These are phyloP conservation scores for Daldinia bambusicola DNA, from an alignment of 495 filamentous ascomycete genomes.

Conservation along the genomic window DNA sequence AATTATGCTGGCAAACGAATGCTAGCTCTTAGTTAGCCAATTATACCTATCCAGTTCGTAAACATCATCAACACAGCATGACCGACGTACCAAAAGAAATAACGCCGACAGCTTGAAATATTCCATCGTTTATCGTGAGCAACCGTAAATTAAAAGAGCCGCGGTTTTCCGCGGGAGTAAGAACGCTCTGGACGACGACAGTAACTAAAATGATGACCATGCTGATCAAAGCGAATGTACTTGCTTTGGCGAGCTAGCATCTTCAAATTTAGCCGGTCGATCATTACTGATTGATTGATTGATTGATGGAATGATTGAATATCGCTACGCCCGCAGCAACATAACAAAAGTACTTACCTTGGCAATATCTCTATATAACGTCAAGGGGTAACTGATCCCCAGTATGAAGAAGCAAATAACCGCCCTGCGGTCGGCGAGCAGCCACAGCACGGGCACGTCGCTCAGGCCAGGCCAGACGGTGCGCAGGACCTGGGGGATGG, in stretches of 20 bases:
- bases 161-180: constrained; percentile 72
- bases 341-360: constrained; percentile 70
- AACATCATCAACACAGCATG: constrained; percentile 2
- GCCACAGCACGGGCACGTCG: constrained; percentile 78
- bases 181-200: constrained; percentile 84
- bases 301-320: not conserved
- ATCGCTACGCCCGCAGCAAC: not conserved
- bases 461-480: constrained; percentile 82
- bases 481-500: constrained; percentile 87
- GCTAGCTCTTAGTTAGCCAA: constrained; percentile 61
- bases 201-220: constrained; percentile 91
- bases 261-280: constrained; percentile 13
- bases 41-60: not conserved
- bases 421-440: constrained; percentile 80
- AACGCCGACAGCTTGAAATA: constrained; percentile 95
- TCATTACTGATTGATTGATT: not conserved
- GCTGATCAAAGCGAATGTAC: constrained; percentile 86
- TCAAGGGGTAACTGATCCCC: constrained; percentile 89
- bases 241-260: constrained; percentile 88
- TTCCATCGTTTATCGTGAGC: constrained; percentile 79
- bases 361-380: constrained; percentile 94
- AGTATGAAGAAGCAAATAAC: constrained; percentile 88
- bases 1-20: constrained; percentile 96
- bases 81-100: constrained; percentile 88
- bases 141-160: constrained; percentile 73